These are phyloP conservation scores for Neoascochyta sp. DNA, from an alignment of 2,329 filamentous ascomycete species.

Conservation along the genomic window DNA sequence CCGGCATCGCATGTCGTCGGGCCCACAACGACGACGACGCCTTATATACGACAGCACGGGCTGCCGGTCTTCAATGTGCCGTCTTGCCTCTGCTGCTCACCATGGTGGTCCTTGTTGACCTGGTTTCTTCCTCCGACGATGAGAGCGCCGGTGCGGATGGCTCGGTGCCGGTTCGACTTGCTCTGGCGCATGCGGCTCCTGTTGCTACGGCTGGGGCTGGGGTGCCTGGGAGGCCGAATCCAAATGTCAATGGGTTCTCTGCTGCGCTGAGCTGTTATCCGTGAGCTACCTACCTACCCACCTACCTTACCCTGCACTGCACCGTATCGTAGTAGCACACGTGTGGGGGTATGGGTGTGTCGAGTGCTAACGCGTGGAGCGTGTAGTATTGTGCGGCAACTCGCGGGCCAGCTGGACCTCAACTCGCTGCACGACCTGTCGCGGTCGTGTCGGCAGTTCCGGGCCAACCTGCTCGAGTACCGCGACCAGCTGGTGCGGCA, in stretches of 20 bases:
- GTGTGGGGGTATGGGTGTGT: too few species aligned
- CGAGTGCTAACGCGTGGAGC: too few species aligned
- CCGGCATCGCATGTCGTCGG: constrained; percentile 23
- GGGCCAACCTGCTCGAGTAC: constrained; percentile 73
- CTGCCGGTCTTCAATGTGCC: constrained; percentile 29
- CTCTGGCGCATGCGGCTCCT: too few species aligned
- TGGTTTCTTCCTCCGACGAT: constrained; percentile 26
- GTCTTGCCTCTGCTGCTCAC: constrained; percentile 12
- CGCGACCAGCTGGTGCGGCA: constrained; percentile 67
- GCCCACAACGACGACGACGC: constrained; percentile 3
- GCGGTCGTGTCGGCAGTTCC: constrained; percentile 75
- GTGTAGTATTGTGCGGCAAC: constrained; percentile 74
- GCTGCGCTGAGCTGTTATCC: constrained; percentile 65
- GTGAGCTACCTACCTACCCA: constrained; percentile 50
- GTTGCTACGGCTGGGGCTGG: too few species aligned
- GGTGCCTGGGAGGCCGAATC: constrained; percentile 42
- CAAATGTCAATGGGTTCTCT: constrained; percentile 58
- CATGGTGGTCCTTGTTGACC: constrained; percentile 46
- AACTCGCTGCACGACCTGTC: constrained; percentile 83
- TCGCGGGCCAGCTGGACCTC: constrained; percentile 76
- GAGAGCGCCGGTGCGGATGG: constrained; percentile 17
- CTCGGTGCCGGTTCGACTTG: constrained; percentile 25
- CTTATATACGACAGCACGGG: constrained; percentile 5
- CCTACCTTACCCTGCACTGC: too few species aligned
- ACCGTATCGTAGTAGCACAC: too few species aligned